Percentiles rank a stretch among this genome's conserved stretches.
These are phyloP conservation scores for Globisporangium nodosum DNA, from an alignment of 352 stramenopile species.

Conservation along the genomic window DNA sequence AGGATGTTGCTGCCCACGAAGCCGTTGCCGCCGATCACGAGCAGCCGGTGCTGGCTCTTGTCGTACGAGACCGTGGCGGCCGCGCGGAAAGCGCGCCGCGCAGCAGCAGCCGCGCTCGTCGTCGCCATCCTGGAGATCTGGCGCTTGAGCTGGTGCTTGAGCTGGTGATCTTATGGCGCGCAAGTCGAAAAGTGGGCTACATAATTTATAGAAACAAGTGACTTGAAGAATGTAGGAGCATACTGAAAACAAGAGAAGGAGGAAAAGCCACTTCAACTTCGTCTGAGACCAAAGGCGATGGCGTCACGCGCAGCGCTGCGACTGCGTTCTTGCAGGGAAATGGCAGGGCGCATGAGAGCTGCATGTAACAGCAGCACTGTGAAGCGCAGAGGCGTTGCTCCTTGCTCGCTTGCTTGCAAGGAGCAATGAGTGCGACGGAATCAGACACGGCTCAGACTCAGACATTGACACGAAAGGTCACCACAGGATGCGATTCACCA, in stretches of 20 bases:
- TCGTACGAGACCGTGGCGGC: conserved; percentile 42
- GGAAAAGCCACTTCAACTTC: background rate
- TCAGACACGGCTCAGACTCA: background rate
- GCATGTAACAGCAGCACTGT: background rate
- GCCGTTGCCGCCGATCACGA: conserved; percentile 85
- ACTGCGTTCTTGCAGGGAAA: too few species aligned
- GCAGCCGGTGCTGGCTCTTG: conserved; percentile 67
- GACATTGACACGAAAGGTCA: conserved; percentile 3
- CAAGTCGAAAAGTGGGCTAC: background rate
- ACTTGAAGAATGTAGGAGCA: background rate
- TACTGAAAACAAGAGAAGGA: background rate
- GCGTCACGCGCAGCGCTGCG: too few species aligned
- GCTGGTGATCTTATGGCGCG: background rate
- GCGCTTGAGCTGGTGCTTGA: background rate
- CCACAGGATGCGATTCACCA: background rate
- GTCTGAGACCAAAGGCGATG: background rate
- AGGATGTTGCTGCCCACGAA: conserved; percentile 91
- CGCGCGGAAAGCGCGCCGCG: conserved; percentile 16
- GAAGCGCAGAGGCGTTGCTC: background rate
- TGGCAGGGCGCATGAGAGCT: too few species aligned
- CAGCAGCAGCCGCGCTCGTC: background rate
- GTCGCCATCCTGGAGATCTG: background rate
- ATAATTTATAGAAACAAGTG: background rate
- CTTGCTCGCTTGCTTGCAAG: background rate
- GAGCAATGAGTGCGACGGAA: background rate